Conservation (phyloP, 164 flowering plant species). For the Tetrastigma voinierianum region DNA sequence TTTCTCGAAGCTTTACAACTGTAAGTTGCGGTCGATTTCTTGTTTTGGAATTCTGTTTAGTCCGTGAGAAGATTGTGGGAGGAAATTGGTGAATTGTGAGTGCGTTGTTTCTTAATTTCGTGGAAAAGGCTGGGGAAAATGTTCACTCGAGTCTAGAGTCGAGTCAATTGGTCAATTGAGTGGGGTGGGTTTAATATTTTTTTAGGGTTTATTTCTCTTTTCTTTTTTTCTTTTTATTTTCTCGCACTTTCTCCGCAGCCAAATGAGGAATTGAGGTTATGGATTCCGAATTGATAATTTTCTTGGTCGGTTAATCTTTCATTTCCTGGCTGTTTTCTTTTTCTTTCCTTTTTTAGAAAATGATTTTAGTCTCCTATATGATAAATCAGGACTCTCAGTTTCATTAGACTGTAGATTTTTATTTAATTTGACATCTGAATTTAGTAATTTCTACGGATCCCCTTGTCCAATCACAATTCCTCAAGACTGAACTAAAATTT, state of each 20-base stretch:
- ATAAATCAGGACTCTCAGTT: background rate
- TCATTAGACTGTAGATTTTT: background rate
- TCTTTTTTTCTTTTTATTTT: background rate
- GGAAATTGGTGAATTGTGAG: background rate
- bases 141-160: no score
- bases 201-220: background rate
- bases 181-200: background rate
- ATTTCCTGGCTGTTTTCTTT: background rate
- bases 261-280: background rate
- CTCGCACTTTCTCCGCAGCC: background rate
- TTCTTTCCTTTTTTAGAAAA: background rate
- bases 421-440: background rate
- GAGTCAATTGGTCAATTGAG: background rate
- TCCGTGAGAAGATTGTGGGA: background rate
- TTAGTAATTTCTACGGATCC: no score
- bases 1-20: conserved; percentile 62
- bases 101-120: background rate
- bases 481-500: no score
- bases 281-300: background rate
- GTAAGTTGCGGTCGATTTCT: conserved; percentile 24
- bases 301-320: background rate
- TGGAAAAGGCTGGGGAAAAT: background rate
- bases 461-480: no score
- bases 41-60: background rate
- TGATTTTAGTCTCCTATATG: background rate